Evolutionary conservation across 2,329 filamentous ascomycete species (phyloP), one percentile per base, ranked within the genome.

Genomic region (Zalaria sp.): DNA sequence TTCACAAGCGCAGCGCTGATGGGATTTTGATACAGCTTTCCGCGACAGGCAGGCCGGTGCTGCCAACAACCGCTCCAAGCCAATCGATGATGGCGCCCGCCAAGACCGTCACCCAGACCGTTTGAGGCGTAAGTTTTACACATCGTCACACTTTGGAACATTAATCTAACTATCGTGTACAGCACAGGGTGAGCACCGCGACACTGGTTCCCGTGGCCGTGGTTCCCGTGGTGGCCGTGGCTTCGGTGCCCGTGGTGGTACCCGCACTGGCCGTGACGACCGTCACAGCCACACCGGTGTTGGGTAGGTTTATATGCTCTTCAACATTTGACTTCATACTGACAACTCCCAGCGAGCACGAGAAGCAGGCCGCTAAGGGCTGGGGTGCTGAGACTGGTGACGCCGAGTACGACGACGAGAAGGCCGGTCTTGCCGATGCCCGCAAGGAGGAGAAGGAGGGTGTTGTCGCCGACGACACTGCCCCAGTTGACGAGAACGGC

Each of bases 341-440:
- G 51, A 59, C 44, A 36, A 27, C 4, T 25, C 10, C 5, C 41
- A 85, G 83, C 57, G 81, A 84, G 51, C 81, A 83, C 58, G 81
- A 86, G 56, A 93, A 93, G 77, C 82, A 89, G 67, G 79, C 82
- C 61, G 83, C 79, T 59, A 83, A 89, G 65, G 83, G 84, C 55
- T 96, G 89, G 87, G 91, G 89, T 56, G 80, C 77, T 58, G 73
- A 75, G 54, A 82, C 85, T 59, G 91, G 87, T 57, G 71, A 80
- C 48, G 82, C 82, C 59, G 86, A 93, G 69, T 79, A 83, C 68
- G 83, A 83, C 59, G 91, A 96, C 57, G 91, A 96, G 75, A 77
- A 85, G 67, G 86, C 82, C 54, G 91, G 83, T 55, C 87, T 93
- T 64, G 81, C 77, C 55, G 93, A 95, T 54, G 91, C 91, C 53